Base-by-base conservation (phyloP, 164 flowering plant species). In the Houttuynia cordata region DNA sequence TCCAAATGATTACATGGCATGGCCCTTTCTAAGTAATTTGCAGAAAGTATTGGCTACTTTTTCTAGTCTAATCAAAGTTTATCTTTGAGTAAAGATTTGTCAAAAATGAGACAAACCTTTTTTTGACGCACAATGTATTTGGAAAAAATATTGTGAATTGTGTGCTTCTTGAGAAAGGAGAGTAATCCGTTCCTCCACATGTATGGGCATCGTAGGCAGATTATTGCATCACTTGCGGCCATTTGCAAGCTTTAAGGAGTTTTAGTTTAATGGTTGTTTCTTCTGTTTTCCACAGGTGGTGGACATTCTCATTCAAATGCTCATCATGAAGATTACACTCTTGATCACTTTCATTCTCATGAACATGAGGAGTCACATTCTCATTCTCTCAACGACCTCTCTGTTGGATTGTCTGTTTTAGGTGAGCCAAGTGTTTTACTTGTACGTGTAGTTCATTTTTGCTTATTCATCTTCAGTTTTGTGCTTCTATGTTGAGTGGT, bases 371-470 rank as follows among this genome's bases (percentile, higher is more conserved):
- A 66, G 18, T 66, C 77, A 59, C 88, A 88, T 72, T 63, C 92
- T 42, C 93, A 88, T 82, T 85, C 97, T 56, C 68, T 93, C 49
- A 64, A 81, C 72, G 99, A 93, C 77, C 96, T 90, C 51, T 88
- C 92, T 71, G 79, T 90, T 57, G 99, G 97, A 66, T 62, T 90
- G 58, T 86, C 95, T 18, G 60, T 90, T 60, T 74, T 93, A 37
- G 79, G 99, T 93, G 70, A 79, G 93, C 74, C 40, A 51, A 51
- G 59, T 5, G 39, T 10, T 49, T 12, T 37, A 62, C n/a, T 54
- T 17, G 14, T 14, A 45, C 13, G 19, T 23, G 40, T 62, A 56
- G 20, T 42, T 47, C 39, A 15, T 17, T 10, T 40, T 49, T 4
- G 24, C 30, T 18, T 24, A 34, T 17, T n/a, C 17, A 1, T 15